Conservation (phyloP, 2,329 filamentous ascomycete genomes). For the Penicillium sp. region DNA sequence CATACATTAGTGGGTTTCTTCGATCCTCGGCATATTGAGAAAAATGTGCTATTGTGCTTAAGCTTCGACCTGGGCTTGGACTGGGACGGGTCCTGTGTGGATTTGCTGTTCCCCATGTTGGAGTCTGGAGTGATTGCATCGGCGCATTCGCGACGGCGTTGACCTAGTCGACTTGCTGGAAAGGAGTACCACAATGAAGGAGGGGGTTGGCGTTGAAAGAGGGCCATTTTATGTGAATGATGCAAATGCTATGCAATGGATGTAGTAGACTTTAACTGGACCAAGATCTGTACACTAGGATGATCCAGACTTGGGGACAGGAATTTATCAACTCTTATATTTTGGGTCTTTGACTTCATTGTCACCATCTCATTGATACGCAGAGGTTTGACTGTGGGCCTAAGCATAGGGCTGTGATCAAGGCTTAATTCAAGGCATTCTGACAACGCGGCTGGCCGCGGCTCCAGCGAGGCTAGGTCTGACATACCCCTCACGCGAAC, state of each 20-base stretch:
- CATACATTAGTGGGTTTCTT: constrained; percentile 4
- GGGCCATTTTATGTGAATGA: constrained; percentile 3
- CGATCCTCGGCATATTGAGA: constrained; percentile 2
- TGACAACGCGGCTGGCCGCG: background rate
- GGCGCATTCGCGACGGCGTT: background rate
- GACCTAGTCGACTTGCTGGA: constrained; percentile 7
- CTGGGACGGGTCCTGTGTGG: background rate
- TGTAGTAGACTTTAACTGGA: background rate
- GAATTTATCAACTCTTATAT: background rate
- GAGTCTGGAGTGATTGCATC: background rate
- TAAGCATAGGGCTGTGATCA: background rate
- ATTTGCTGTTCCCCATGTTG: constrained; percentile 3
- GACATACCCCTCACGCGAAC: background rate
- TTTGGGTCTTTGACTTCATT: background rate
- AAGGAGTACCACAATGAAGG: constrained; percentile 16
- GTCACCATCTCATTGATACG: background rate
- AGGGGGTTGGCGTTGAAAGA: constrained; percentile 6
- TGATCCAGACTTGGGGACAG: background rate
- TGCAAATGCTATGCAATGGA: constrained; percentile 9
- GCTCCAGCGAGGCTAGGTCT: background rate
- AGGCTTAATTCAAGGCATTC: background rate
- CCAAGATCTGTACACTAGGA: background rate
- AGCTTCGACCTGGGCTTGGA: background rate
- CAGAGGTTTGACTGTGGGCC: background rate
- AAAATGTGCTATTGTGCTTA: background rate